phyloP scores from a whole-genome alignment of 1,284 basidiomycete species.

The Earliella scabrosa region DNA sequence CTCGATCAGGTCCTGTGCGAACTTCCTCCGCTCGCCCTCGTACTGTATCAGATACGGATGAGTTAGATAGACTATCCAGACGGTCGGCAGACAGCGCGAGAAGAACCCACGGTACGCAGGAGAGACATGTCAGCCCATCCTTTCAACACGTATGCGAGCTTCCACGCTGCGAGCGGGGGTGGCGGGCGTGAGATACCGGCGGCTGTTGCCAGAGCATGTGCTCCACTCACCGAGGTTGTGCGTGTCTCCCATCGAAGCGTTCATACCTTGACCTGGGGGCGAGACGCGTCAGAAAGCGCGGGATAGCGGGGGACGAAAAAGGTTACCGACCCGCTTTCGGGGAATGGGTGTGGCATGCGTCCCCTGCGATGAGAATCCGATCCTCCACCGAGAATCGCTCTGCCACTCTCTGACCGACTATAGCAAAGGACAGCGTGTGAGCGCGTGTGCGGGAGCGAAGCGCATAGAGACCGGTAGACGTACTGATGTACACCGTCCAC shows the following conservation, averaged over 20 bases:
- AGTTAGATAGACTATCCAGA: background rate
- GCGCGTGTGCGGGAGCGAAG: background rate
- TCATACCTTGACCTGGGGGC: constrained; percentile 2
- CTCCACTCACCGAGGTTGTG: constrained; percentile 68
- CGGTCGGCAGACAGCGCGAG: constrained; percentile 2
- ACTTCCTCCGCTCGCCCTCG: constrained; percentile 62
- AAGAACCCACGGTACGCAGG: constrained; percentile 65
- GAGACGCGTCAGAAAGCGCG: background rate
- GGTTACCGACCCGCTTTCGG: constrained; percentile 56
- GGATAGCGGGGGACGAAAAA: background rate
- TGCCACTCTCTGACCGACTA: constrained; percentile 79
- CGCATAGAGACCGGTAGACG: constrained; percentile 14
- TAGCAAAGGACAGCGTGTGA: background rate
- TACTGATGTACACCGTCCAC: constrained; percentile 78
- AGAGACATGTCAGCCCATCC: constrained; percentile 71
- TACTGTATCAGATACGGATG: constrained; percentile 30
- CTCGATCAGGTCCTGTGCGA: constrained; percentile 79
- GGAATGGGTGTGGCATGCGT: constrained; percentile 86
- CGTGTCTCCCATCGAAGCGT: constrained; percentile 48
- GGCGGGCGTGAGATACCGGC: background rate
- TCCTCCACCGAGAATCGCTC: constrained; percentile 67
- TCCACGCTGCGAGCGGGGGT: constrained; percentile 59
- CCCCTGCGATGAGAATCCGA: constrained; percentile 83
- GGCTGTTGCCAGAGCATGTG: background rate
- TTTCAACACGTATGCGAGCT: constrained; percentile 72